These are phyloP conservation scores for Neurospora discreta DNA, from an alignment of 495 filamentous ascomycete genomes.

Conservation along the genomic window DNA sequence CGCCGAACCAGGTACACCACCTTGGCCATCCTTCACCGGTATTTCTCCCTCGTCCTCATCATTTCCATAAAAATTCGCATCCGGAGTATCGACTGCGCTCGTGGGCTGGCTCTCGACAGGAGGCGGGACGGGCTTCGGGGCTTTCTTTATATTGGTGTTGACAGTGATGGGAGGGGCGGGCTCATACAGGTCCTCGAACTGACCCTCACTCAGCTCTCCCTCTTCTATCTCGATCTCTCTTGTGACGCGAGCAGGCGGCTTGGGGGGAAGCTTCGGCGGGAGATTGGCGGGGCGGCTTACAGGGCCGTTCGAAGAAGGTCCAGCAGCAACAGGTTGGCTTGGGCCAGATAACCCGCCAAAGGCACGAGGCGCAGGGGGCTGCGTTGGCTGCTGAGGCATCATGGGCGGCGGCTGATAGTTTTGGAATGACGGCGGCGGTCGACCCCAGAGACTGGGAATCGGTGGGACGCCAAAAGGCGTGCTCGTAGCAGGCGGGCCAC, in stretches of 20 bases:
- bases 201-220: constrained; percentile 62
- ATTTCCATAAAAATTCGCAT: constrained; percentile 19
- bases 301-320: constrained; percentile 3
- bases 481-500: constrained; percentile 1
- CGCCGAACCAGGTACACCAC: constrained; percentile 4
- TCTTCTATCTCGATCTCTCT: constrained; percentile 43
- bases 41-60: constrained; percentile 18
- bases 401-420: background rate
- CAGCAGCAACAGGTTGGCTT: constrained; percentile 6
- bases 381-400: background rate
- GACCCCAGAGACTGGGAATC: constrained; percentile 4
- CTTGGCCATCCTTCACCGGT: background rate
- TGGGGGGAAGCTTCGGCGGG: background rate
- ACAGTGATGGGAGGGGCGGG: constrained; percentile 12
- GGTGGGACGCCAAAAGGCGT: background rate
- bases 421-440: constrained; percentile 1
- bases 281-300: background rate
- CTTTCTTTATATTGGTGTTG: background rate
- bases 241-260: constrained; percentile 1
- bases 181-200: constrained; percentile 40
- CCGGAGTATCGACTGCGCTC: constrained; percentile 18
- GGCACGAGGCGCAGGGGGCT: background rate
- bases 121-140: background rate
- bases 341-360: background rate
- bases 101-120: constrained; percentile 6